These are phyloP conservation scores for Lippia alba DNA, from an alignment of 305 asterid genomes.

Conservation along the genomic window DNA sequence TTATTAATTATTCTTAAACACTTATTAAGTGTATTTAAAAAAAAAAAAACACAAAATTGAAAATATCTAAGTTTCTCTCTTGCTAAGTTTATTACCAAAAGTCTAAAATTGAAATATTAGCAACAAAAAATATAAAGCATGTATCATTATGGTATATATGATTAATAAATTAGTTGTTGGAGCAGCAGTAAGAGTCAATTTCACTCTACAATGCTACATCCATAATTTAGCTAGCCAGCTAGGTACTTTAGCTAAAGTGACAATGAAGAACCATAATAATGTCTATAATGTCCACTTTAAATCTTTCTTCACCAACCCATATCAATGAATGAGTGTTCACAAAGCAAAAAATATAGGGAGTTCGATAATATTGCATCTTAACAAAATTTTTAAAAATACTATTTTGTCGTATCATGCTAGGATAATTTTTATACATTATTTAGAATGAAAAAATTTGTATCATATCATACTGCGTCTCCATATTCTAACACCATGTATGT, in stretches of 20 bases:
- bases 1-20: no score
- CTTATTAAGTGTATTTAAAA: no score
- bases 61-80: no score
- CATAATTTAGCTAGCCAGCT: not conserved
- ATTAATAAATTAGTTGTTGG: not conserved
- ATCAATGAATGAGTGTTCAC: slow-evolving; percentile 2
- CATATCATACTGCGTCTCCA: no score
- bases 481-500: no score
- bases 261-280: not conserved
- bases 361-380: no score
- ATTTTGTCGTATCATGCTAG: no score
- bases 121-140: not conserved
- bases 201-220: slow-evolving; percentile 1
- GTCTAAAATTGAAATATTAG: not conserved
- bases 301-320: not conserved
- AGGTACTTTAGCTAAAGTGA: not conserved
- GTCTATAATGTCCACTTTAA: not conserved
- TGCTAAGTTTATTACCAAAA: no score
- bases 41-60: no score
- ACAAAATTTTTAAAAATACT: no score
- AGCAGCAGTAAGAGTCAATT: not conserved
- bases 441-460: no score
- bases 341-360: not conserved
- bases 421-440: no score
- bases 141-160: not conserved